These are phyloP conservation scores for Polytrichum formosum DNA, from an alignment of 225 moss, liverwort and hornwort genomes.

Conservation along the genomic window DNA sequence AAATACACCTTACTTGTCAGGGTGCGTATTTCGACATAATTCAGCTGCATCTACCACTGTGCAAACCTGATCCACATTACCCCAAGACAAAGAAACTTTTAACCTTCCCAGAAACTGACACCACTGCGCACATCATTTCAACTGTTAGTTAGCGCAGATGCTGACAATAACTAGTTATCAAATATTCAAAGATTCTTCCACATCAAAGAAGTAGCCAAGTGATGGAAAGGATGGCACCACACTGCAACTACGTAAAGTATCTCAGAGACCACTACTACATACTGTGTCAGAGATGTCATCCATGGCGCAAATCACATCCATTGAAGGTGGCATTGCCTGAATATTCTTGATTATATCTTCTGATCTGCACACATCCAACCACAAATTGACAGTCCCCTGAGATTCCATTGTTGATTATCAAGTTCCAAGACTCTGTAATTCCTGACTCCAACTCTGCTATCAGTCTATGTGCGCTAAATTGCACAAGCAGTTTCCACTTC, in stretches of 20 bases:
- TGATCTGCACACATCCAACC: conserved; percentile 55
- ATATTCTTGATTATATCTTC: conserved; percentile 76
- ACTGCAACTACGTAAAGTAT: conserved; percentile 1
- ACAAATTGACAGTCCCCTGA: neutral
- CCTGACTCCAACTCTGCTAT: no score
- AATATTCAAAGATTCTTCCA: no score
- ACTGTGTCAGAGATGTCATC: conserved; percentile 98
- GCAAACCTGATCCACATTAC: conserved; percentile 65
- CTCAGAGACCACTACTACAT: conserved; percentile 19
- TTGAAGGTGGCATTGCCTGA: conserved; percentile 79
- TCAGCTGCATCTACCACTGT: conserved; percentile 99
- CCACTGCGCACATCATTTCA: no score
- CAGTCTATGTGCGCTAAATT: no score
- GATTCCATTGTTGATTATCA: neutral
- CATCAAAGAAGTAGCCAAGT: no score
- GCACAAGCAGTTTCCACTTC: no score
- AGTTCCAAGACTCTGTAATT: neutral
- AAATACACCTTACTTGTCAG: conserved; percentile 99
- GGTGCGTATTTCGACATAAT: conserved; percentile 94
- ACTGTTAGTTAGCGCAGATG: neutral
- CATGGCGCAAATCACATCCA: conserved; percentile 88
- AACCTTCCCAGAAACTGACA: no score
- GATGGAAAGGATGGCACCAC: neutral
- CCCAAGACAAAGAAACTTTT: neutral
- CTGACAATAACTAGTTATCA: neutral